Conservation (phyloP, 805 yeast genomes). For the Candida parachauliodes region DNA sequence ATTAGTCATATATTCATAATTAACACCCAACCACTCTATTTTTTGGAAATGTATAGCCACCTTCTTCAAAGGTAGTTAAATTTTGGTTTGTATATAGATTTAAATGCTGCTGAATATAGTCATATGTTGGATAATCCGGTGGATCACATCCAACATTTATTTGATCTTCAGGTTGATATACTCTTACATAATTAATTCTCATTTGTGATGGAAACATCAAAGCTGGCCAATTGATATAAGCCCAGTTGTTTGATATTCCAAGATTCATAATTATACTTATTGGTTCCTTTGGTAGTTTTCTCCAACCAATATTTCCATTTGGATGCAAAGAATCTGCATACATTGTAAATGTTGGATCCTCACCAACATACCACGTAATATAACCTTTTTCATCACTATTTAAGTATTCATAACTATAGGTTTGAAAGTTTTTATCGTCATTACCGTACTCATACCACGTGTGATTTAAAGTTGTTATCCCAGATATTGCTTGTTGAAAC, state of each 20-base stretch:
- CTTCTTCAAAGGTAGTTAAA: slow-evolving; percentile 66
- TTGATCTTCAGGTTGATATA: slow-evolving; percentile 76
- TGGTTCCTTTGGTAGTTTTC: slow-evolving; percentile 84
- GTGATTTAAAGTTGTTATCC: slow-evolving; percentile 69
- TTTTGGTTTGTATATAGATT: slow-evolving; percentile 69
- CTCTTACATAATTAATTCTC: slow-evolving; percentile 79
- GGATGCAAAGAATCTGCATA: slow-evolving; percentile 77
- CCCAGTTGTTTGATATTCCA: slow-evolving; percentile 92
- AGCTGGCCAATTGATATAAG: slow-evolving; percentile 86
- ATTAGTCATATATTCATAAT: too few relatives aligned
- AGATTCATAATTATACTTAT: slow-evolving; percentile 84
- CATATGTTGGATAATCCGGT: slow-evolving; percentile 73
- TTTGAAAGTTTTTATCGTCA: slow-evolving; percentile 55
- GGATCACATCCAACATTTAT: slow-evolving; percentile 82
- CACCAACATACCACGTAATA: slow-evolving; percentile 83
- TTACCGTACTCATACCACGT: slow-evolving; percentile 74
- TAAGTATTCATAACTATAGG: slow-evolving; percentile 72
- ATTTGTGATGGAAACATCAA: slow-evolving; percentile 73
- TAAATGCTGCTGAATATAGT: slow-evolving; percentile 70
- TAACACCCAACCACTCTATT: slow-evolving; percentile 27
- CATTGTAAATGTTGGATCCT: slow-evolving; percentile 69
- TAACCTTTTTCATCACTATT: slow-evolving; percentile 66
- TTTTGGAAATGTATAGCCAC: slow-evolving; percentile 57
- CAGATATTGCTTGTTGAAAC: slow-evolving; percentile 88
- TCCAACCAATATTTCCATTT: slow-evolving; percentile 84